Base-by-base conservation (phyloP, 805 yeast species). In the Lipomyces anomalus region DNA sequence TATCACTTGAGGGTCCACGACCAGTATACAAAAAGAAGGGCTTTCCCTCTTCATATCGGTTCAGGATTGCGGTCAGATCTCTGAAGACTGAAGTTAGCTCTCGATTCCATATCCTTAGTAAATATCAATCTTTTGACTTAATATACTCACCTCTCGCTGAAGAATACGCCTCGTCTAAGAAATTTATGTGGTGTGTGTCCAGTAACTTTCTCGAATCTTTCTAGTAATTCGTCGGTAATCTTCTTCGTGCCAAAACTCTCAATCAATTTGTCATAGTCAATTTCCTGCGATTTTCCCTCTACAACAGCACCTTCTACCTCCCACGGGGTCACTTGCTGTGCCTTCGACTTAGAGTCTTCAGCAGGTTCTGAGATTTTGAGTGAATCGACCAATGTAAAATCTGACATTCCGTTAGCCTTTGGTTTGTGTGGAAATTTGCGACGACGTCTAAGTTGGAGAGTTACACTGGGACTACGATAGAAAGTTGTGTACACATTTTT, bases 261-360 rank as follows among this genome's bases (percentile, higher is more conserved):
- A 58, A 87, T 84, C 56, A 92, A 73, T 67, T 87, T 87, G 47
- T 86, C 90, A 63, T 92, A 92, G 69, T 92, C 95, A 57, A 92
- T 89, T 22, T 79, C 88, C 64, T 84, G 89, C n/a, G 84, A 78
- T 58, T 82, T 72, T 44, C 98, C 98, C 59, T 89, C 95, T 47
- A 87, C 96, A 38, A 90, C 94, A 2, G 97, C 97, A 47, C 97
- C 98, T 67, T 85, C 95, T 24, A 92, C 98, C 64, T 92, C 98
- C 98, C 98, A 92, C 40, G 98, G 98, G 1, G 98, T 92, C 29
- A 69, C 72, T 62, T 82, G 89, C 46, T 73, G 80, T 1, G 36
- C 36, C 24, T 23, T 38, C 3, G 24, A 23, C 43, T 34, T 43
- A 26, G 30, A 9, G 30, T 9, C 30, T 13, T 26, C 30, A 13